phyloP scores from a whole-genome alignment of 1,284 basidiomycete species.

The Irpex lacteus region DNA sequence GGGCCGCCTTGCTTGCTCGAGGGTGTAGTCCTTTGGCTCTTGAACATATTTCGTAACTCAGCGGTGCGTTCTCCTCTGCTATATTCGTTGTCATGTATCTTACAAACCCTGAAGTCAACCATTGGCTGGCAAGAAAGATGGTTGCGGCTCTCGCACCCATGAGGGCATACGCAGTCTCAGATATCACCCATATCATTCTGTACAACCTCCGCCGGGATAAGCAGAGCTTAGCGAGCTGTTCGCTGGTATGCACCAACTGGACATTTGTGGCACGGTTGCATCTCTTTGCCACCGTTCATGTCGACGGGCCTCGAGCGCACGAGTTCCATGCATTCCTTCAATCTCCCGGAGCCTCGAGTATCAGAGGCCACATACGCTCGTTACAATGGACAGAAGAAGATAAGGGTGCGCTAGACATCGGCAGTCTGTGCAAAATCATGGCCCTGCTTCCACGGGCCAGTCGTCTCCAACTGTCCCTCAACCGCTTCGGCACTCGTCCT shows the following conservation, averaged over 20 bases:
- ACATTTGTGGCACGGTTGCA: constrained; percentile 6
- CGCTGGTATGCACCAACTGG: constrained; percentile 9
- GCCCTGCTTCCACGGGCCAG: not conserved
- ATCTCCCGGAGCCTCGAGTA: not conserved
- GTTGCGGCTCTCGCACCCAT: not conserved
- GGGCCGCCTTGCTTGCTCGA: too few species aligned
- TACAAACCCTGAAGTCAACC: not conserved
- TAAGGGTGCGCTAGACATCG: not conserved
- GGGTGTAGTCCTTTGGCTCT: not conserved
- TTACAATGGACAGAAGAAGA: not conserved
- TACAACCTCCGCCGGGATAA: constrained; percentile 14
- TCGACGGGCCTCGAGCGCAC: not conserved
- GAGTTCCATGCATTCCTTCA: not conserved
- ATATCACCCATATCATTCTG: constrained; percentile 13
- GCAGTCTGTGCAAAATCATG: not conserved
- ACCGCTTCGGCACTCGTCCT: not conserved
- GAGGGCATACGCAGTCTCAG: not conserved
- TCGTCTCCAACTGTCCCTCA: not conserved
- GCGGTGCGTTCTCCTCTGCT: not conserved
- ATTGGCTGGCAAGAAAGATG: not conserved
- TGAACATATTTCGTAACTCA: not conserved
- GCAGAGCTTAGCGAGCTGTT: constrained; percentile 7
- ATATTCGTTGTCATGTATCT: not conserved
- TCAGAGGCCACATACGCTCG: not conserved
- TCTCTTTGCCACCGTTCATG: constrained; percentile 10